Conservation (phyloP, 1,284 basidiomycete species). For the Ceratobasidium sp. region DNA sequence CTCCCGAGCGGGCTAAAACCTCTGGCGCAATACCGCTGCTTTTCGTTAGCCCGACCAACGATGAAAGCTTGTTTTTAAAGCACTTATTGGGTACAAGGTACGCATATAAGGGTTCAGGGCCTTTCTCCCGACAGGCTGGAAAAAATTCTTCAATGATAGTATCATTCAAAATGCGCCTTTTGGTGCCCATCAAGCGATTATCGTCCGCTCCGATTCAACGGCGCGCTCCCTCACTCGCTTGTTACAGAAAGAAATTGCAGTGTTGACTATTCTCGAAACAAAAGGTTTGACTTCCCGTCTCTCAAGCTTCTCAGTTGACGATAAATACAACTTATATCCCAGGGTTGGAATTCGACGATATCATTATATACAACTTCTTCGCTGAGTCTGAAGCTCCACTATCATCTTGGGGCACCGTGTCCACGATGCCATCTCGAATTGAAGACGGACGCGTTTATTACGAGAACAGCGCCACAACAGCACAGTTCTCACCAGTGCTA, state of each 20-base stretch:
- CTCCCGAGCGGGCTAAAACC: slow-evolving; percentile 13
- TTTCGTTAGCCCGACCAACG: background rate
- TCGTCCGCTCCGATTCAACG: slow-evolving; percentile 73
- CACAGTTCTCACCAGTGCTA: slow-evolving; percentile 9
- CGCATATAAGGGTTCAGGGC: no score
- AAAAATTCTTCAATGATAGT: no score
- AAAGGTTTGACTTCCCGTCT: background rate
- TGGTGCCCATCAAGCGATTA: slow-evolving; percentile 58
- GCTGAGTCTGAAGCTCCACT: slow-evolving; percentile 67
- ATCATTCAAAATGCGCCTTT: no score
- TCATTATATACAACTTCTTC: slow-evolving; percentile 79
- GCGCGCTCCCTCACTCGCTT: slow-evolving; percentile 66
- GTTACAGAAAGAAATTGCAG: slow-evolving; percentile 73
- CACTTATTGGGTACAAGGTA: background rate
- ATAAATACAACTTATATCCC: background rate
- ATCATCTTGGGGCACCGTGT: slow-evolving; percentile 68
- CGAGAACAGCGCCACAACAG: background rate
- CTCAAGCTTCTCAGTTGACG: no score
- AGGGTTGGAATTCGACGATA: slow-evolving; percentile 80
- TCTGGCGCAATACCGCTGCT: background rate
- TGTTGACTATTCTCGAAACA: slow-evolving; percentile 56
- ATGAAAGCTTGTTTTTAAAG: background rate
- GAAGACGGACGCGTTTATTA: background rate
- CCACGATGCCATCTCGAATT: slow-evolving; percentile 56
- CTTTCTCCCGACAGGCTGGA: no score